Evolutionary conservation across 78 protist species (phyloP).

Genomic region (Neovahlkampfia damariscottae): DNA sequence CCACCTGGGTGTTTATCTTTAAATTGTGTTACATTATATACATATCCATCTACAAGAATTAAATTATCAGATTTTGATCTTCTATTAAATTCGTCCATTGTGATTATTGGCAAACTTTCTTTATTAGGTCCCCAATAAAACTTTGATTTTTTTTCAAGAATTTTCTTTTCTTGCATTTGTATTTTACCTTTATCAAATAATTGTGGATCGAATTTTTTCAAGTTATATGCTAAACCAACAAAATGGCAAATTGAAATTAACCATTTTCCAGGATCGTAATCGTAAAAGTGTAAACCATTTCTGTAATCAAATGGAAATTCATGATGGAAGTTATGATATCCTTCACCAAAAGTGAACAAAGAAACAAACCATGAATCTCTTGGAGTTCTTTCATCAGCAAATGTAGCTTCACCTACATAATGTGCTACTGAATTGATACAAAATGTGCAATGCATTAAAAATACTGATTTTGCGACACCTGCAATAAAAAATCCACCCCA

Average conservation of each 20-base stretch:
- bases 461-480: constrained; percentile 25
- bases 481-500: constrained; percentile 57
- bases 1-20: constrained; percentile 28
- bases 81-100: background rate
- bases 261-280: constrained; percentile 78
- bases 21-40: background rate
- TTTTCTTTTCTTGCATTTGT: constrained; percentile 37
- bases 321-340: constrained; percentile 85
- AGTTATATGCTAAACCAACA: constrained; percentile 43
- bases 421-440: constrained; percentile 75
- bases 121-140: constrained; percentile 4
- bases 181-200: constrained; percentile 19
- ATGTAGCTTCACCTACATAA: constrained; percentile 51
- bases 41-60: background rate
- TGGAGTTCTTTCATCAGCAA: constrained; percentile 39
- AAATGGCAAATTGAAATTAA: constrained; percentile 22
- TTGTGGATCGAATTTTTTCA: background rate
- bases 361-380: constrained; percentile 47
- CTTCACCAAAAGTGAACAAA: constrained; percentile 73
- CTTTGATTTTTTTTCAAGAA: background rate
- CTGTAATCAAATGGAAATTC: constrained; percentile 72
- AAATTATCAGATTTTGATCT: background rate
- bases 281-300: constrained; percentile 51
- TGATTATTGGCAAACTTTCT: background rate
- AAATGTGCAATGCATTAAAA: constrained; percentile 72